Percentiles rank a stretch among this genome's conserved stretches.
These are phyloP conservation scores for Colletotrichum spaethianum DNA, from an alignment of 2,329 filamentous ascomycete genomes.

Conservation along the genomic window DNA sequence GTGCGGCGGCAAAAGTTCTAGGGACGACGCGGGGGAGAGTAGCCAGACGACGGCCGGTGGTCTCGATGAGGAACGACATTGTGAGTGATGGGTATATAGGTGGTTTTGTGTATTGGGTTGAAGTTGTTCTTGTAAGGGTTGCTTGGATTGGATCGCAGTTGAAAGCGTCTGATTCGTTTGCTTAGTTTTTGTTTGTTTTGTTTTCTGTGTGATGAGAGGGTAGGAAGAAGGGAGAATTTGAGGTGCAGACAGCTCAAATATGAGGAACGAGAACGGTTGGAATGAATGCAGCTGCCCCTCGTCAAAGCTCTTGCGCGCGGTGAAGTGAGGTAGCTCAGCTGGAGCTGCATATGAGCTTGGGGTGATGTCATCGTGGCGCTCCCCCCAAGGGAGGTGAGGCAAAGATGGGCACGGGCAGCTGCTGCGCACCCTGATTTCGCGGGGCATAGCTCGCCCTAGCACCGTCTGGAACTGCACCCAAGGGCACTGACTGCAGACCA, in stretches of 20 bases:
- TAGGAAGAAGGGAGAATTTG: neutral
- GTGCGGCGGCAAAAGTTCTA: conserved; percentile 55
- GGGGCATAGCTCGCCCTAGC: conserved; percentile 4
- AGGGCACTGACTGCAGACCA: conserved; percentile 3
- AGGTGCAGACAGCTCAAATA: conserved; percentile 23
- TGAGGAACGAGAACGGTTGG: neutral
- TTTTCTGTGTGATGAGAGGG: neutral
- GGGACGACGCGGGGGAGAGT: conserved; percentile 52
- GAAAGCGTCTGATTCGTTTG: conserved; percentile 9
- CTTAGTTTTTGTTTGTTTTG: neutral
- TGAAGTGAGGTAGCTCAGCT: conserved; percentile 1
- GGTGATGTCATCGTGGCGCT: conserved; percentile 33
- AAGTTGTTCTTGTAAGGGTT: conserved; percentile 9
- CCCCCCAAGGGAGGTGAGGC: conserved; percentile 8
- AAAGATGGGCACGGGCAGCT: neutral
- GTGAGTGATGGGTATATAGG: conserved; percentile 27
- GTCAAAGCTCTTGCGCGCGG: neutral
- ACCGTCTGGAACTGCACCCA: conserved; percentile 20
- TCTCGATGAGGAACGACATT: conserved; percentile 70
- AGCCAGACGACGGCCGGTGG: conserved; percentile 58
- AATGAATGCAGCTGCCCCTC: neutral
- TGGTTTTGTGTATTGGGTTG: neutral
- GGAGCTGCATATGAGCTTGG: conserved; percentile 25
- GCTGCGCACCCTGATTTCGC: conserved; percentile 11
- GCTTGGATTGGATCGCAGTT: neutral